Evolutionary conservation across 495 filamentous ascomycete species (phyloP), one percentile per base, ranked within the genome.

Genomic region (Trichoderma virens): DNA sequence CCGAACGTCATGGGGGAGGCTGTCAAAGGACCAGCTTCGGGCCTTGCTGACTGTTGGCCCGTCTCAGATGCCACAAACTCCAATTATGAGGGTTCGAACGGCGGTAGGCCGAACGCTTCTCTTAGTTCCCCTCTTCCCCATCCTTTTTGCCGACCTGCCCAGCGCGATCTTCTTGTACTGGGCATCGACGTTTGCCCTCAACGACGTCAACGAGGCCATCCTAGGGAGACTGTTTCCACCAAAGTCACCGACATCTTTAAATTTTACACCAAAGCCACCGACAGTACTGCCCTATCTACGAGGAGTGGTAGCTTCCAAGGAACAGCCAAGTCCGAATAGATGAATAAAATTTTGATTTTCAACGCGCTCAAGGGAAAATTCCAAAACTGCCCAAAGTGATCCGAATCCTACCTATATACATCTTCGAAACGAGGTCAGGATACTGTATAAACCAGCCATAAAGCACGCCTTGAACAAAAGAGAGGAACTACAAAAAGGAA

Each of bases 11-110:
- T 14, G 51, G 30, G 23, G 43, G 61, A 16, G 47, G 27, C 27
- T 56, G 27, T 27, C 51, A 61, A 61, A 35, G 59, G 59, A 61
- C 59, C 59, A 39, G 59, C 31, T 35, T 2, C 28, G n/a, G 59
- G 59, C 28, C 31, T 2, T 39, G 47, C 30, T 20, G 59, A 64
- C 47, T 63, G 64, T 9, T 63, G 47, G 65, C 47, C 32, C 68
- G 69, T 47, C 66, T 67, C 1, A 69, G 72, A 6, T 27, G 83
- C 1, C 73, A 70, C 23, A 73, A 77, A 31, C 64, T 39, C 2
- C 59, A 82, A 16, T 18, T 30, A 56, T 56, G 20, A 61, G 59
- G 31, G 38, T 35, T n/a, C 59, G 59, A 18, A 34, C 59, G 31
- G 62, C 34, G 45, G 62, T 64, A n/a, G 45, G 62, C 16, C 43